Percentiles rank a stretch among this genome's conserved stretches.
These are phyloP conservation scores for Funneliformis caledonium DNA, from an alignment of 371 early-diverging fungal genomes.

Conservation along the genomic window DNA sequence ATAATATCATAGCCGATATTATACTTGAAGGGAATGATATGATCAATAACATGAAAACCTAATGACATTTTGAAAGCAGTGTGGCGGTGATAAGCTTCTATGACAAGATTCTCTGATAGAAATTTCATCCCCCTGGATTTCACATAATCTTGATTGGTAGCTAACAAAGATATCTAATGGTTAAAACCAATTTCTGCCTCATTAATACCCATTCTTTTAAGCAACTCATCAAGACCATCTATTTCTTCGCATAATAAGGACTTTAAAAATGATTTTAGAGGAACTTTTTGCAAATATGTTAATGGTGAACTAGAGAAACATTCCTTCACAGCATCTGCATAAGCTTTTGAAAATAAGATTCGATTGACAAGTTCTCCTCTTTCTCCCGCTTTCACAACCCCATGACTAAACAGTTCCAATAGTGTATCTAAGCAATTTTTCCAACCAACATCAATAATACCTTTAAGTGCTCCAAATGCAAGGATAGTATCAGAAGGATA, in stretches of 20 bases:
- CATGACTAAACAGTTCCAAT: conserved; percentile 21
- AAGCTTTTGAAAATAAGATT: conserved; percentile 16
- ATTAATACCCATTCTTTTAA: neutral
- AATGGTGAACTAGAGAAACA: neutral
- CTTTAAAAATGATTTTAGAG: conserved; percentile 13
- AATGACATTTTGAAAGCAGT: conserved; percentile 18
- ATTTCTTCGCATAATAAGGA: conserved; percentile 4
- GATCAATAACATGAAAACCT: conserved; percentile 7
- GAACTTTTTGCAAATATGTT: conserved; percentile 21
- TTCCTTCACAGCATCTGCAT: conserved; percentile 9
- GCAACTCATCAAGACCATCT: neutral
- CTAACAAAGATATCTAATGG: conserved; percentile 7
- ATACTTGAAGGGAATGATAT: conserved; percentile 16
- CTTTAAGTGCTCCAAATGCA: conserved; percentile 13
- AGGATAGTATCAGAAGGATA: conserved; percentile 31
- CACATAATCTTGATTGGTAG: neutral
- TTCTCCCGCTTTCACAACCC: neutral
- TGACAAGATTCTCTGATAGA: conserved; percentile 13
- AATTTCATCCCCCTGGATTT: neutral
- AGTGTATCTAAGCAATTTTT: conserved; percentile 19
- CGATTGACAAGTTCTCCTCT: conserved; percentile 25
- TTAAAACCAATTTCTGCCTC: conserved; percentile 20
- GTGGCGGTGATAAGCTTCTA: conserved; percentile 22
- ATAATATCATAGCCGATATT: neutral
- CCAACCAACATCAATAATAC: neutral